Base-by-base conservation (phyloP, 495 filamentous ascomycete species). In the Penicillium bovifimosum region DNA sequence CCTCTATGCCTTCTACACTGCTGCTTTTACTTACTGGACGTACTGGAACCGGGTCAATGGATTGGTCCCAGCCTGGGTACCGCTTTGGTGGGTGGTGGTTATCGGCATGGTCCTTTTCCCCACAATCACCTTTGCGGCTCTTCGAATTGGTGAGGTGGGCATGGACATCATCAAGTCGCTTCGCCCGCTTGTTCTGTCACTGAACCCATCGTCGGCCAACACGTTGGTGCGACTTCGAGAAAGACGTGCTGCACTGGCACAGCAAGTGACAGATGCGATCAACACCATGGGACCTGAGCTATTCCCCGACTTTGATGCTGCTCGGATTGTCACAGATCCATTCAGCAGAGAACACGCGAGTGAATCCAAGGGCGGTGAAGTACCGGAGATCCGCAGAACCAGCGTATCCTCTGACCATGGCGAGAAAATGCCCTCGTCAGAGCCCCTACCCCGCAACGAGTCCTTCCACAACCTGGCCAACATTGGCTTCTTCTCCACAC, bases 121-220 rank as follows among this genome's bases (percentile, higher is more conserved):
- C 1, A 76, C 84, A 18, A 87, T 96, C 67, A 96, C 90, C 4
- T 96, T 95, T 64, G 91, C 90, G 3, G 91, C 95, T 8, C 84
- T 99, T 31, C 87, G 93, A 5, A 95, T 97, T 61, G 93, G 93
- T 38, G 93, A 99, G 68, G 84, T 92, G 43, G 93, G 91, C 28
- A 97, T 99, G 92, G 93, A 99, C 62, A 96, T 99, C 41, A 56
- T 90, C 71, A 99, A 97, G 70, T 97, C 93, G 0, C 82, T 99
- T 10, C 81, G 88, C 1, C 93, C 93, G 1, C 82, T 99, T 8
- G 71, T 95, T n/a, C 71, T 96, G n/a, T 90, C 84, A 42, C 77
- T 99, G 52, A 87, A 86, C 57, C 93, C 93, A 2, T 82, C 83
- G 8, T 89, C 88, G 1, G 83, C 83, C 65, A 95, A 95, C 69